Conservation (phyloP, 73 alveolate genomes). For the Paramecium caudatum region DNA sequence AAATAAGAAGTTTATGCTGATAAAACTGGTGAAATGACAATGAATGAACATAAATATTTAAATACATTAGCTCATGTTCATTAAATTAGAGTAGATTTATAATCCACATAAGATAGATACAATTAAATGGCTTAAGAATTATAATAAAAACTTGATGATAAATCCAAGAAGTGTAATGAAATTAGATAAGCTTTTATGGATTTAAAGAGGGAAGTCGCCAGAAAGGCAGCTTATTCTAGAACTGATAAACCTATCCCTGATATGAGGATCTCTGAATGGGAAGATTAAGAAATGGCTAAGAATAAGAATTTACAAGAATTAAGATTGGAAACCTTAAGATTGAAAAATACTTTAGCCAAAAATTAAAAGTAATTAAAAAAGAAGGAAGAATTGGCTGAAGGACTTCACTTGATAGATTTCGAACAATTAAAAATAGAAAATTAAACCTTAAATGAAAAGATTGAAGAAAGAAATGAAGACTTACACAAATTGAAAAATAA, state of each 20-base stretch:
- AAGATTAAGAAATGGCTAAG: constrained; percentile 76
- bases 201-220: constrained; percentile 94
- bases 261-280: constrained; percentile 82
- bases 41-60: constrained; percentile 92
- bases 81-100: constrained; percentile 90
- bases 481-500: constrained; percentile 94
- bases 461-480: constrained; percentile 98
- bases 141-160: constrained; percentile 87
- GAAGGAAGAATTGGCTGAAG: constrained; percentile 98
- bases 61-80: constrained; percentile 96
- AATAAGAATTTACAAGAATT: constrained; percentile 84
- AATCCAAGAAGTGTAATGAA: constrained; percentile 96
- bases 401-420: constrained; percentile 97
- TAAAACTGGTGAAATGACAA: constrained; percentile 83
- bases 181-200: constrained; percentile 92
- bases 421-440: constrained; percentile 97
- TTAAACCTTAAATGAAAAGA: constrained; percentile 96
- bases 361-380: constrained; percentile 94
- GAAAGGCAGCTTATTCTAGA: constrained; percentile 93
- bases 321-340: constrained; percentile 87
- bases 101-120: constrained; percentile 92
- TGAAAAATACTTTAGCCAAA: constrained; percentile 91
- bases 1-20: constrained; percentile 82
- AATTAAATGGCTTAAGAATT: constrained; percentile 92
- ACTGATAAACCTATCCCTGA: constrained; percentile 91